Conservation (phyloP, 768 basidiomycete genomes). For the Hypsizygus marmoreus region DNA sequence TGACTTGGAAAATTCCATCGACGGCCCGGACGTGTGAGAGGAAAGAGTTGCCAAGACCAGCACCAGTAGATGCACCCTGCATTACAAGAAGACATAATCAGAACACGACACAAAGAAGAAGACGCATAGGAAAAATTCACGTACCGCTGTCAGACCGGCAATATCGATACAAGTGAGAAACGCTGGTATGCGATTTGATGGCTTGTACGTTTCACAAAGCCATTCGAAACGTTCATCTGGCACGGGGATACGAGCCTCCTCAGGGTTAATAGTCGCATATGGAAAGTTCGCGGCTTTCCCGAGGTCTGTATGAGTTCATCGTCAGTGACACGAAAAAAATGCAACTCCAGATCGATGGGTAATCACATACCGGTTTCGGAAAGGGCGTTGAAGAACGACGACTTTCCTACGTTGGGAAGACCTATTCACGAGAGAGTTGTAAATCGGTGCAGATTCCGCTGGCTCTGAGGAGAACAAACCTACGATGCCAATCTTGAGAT, state of each 20-base stretch:
- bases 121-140: constrained; percentile 29
- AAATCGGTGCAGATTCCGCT: constrained; percentile 20
- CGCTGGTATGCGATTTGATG: constrained; percentile 83
- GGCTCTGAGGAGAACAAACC: constrained; percentile 55
- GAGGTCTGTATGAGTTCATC: constrained; percentile 53
- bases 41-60: constrained; percentile 97
- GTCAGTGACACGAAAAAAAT: constrained; percentile 3
- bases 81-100: constrained; percentile 6
- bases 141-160: constrained; percentile 91
- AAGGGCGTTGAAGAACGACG: constrained; percentile 97
- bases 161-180: constrained; percentile 99
- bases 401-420: constrained; percentile 97
- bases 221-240: constrained; percentile 94
- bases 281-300: constrained; percentile 98
- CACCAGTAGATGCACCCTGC: constrained; percentile 95
- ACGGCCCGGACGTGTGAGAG: constrained; percentile 97
- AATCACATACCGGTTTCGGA: constrained; percentile 79
- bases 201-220: constrained; percentile 91
- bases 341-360: constrained; percentile 10
- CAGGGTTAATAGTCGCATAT: constrained; percentile 91
- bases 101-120: background rate
- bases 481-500: constrained; percentile 98
- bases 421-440: constrained; percentile 47
- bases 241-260: constrained; percentile 94
- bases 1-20: constrained; percentile 98